Base-by-base conservation (phyloP, 768 basidiomycete genomes). In the Tephrocybe sp. region DNA sequence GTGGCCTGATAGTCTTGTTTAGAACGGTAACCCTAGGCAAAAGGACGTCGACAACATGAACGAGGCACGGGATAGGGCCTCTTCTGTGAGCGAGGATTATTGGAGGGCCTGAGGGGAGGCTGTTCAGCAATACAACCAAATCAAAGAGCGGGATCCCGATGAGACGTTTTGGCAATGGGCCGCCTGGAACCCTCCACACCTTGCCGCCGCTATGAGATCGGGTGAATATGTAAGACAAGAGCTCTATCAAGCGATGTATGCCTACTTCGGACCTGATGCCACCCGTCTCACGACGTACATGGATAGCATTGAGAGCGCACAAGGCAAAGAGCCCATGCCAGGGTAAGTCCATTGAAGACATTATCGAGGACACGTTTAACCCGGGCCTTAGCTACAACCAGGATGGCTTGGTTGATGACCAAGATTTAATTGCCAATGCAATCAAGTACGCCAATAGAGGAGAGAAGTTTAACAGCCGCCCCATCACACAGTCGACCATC, bases 311-410 rank as follows among this genome's bases (percentile, higher is more conserved):
- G 12, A 6, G 3, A 27, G 18, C 6, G 41, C 41, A 6, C 41
- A 31, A 28, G 26, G 21, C 16, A 11, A 12, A 9, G 21, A 27
- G n/a, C 11, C 13, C 8, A 2, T 43, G 9, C 41, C 41, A 9
- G 41, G 41, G 41, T 43, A 28, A 43, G 41, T 43, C 27, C 41
- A 28, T n/a, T 22, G 25, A 16, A 15, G 41, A 43, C n/a, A n/a
- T n/a, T 5, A 16, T 16, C 16, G 8, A n/a, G 27, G 26, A 16
- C 27, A 28, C 38, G 7, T 44, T 46, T 44, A 18, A 36, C 42
- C 7, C 22, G 37, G n/a, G 41, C 49, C 42, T 36, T 16, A 30
- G 27, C n/a, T 27, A 43, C 30, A 43, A 43, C 25, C 11, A 28
- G 11, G 13, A n/a, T 31, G 26, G 26, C 13, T 28, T 43, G 41